phyloP scores from a whole-genome alignment of 139 green algal genomes.

The Coelastrella sp. region DNA sequence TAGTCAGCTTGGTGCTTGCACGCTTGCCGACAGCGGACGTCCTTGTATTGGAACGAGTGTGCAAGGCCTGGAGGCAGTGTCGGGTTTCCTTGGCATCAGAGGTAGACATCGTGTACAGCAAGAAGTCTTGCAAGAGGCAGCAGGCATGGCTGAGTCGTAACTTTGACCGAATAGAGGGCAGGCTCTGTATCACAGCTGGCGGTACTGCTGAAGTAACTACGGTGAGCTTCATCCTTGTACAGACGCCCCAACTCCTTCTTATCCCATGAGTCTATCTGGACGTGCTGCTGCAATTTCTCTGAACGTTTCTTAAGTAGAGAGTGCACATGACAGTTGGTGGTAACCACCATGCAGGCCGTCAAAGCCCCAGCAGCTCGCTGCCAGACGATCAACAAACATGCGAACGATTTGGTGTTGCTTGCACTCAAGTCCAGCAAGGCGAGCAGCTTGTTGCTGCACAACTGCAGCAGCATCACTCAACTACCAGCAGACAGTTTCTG shows the following conservation, averaged over 20 bases:
- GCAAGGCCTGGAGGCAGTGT: not conserved
- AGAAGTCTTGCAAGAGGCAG: not conserved
- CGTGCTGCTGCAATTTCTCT: not conserved
- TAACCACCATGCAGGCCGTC: not conserved
- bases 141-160: not conserved
- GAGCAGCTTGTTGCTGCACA: not conserved
- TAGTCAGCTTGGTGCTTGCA: slow-evolving; percentile 16
- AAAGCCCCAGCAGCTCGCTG: not conserved
- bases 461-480: not conserved
- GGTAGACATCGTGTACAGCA: not conserved
- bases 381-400: not conserved
- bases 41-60: not conserved
- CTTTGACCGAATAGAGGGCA: not conserved
- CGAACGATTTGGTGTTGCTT: too few species aligned
- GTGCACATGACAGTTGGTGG: not conserved
- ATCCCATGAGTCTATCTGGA: too few species aligned
- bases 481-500: slow-evolving; percentile 1
- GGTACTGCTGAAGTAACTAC: not conserved
- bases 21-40: slow-evolving; percentile 3
- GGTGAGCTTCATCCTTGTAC: not conserved
- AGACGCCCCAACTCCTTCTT: not conserved
- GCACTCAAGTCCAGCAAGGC: not conserved
- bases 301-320: too few species aligned
- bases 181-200: not conserved
- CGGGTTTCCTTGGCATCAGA: not conserved